Evolutionary conservation across 2,329 filamentous ascomycete species (phyloP), one percentile per base, ranked within the genome.

Genomic region (Paraconiothyrium brasiliense): DNA sequence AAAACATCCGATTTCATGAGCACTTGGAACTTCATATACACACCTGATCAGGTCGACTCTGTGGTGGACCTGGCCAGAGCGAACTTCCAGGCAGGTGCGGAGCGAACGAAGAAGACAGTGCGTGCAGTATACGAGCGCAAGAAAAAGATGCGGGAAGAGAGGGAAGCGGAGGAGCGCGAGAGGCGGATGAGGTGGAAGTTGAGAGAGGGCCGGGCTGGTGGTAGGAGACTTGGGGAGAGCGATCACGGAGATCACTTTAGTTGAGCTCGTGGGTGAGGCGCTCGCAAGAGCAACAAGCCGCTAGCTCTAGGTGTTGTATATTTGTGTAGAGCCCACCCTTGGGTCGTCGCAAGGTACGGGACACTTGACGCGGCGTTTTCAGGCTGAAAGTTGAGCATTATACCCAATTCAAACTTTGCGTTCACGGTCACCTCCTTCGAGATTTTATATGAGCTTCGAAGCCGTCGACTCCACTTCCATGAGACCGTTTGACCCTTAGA

Each of bases 21-120:
- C 68, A 99, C 95, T 0, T 99, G 95, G 95, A 99, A 99, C 76
- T 98, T 98, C 76, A 89, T 97, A 34, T 99, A 98, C 78, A 96
- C 92, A 1, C 90, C 93, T 0, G 90, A 95, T 60, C 90, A 99
- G 77, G 89, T 99, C 56, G 94, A 98, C 69, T 87, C 87, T 30
- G 93, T 97, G 0, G 90, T 97, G 2, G 84, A 86, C 5, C 85
- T 99, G 32, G 94, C 95, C 1, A 85, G 88, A 58, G 92, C 92
- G 11, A 99, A 99, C 78, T 99, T 93, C 69, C 84, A 87, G 6
- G 92, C 97, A 76, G 93, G 94, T 0, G 87, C 87, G 54, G 91
- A 92, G 59, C 89, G 92, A 78, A 92, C 95, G 22, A 89, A 87
- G 66, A 85, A 88, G 24, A 93, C 93, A 1, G 89, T 99, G 0